Evolutionary conservation across 768 basidiomycete genomes (phyloP), one percentile per base, ranked within the genome.

Genomic region (Vararia minispora): DNA sequence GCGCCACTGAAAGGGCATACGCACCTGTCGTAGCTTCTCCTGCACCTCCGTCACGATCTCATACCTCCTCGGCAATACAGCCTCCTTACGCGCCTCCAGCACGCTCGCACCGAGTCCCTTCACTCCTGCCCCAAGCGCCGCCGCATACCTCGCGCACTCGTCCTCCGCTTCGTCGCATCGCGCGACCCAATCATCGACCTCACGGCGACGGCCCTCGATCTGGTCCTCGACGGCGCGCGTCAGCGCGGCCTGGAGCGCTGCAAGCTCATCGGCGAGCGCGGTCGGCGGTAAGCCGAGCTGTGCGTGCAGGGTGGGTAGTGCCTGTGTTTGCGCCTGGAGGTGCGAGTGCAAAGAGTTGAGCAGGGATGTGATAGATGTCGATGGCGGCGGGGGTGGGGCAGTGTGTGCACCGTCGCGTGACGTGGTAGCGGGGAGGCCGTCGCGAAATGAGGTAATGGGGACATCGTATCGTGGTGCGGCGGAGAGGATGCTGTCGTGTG

Each of bases 261-360:
- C 64, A 23, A 92, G 68, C 42, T 95, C 90, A 55, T 86, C 80
- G 54, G 85, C 76, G 29, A 92, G 72, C 0, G 87, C 79, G 9
- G 77, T 75, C 20, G 74, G 59, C 7, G 89, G 86, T 11, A 92
- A 68, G 23, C 86, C 88, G 12, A 94, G 81, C 52, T 86, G 86
- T 1, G 74, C 67, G 58, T 92, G 88, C 4, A 94, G 65, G 6
- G 79, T 76, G 12, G 87, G 87, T 2, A 94, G 65, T 23, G 87
- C 66, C 45, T 83, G 79, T 0, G 85, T 87, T 58, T 92, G 88
- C 2, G 77, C 61, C 56, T 83, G 81, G 5, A 90, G 63, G 55
- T 85, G 81, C 3, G 76, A 69, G 46, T 88, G 83, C 20, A 91
- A 58, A 16, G 84, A 79, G 54, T 82, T 75, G 7, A 90, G 67